These are phyloP conservation scores for Rhodomyrtus psidioides DNA, from an alignment of 441 rosid genomes.

Conservation along the genomic window DNA sequence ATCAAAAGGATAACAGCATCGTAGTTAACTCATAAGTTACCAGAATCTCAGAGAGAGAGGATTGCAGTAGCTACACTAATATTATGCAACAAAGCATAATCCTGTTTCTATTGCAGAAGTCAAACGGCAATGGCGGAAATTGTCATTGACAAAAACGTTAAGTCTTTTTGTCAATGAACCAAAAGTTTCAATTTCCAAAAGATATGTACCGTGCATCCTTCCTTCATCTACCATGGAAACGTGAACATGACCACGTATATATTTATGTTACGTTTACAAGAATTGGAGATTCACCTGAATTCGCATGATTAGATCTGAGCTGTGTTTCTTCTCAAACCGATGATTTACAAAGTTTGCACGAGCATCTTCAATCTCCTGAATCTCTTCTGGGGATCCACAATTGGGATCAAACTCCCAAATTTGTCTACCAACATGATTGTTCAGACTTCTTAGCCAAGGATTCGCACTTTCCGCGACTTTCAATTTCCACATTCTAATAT, in stretches of 20 bases:
- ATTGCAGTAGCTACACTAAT: neutral
- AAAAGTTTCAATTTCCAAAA: neutral
- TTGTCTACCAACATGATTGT: conserved; percentile 52
- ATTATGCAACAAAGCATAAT: neutral
- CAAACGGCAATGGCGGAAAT: neutral
- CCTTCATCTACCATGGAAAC: neutral
- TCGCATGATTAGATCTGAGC: conserved; percentile 17
- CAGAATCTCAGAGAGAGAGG: neutral
- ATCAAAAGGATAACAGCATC: neutral
- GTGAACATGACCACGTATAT: neutral
- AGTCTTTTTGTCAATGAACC: neutral
- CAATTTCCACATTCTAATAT: conserved; percentile 8
- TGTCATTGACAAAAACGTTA: neutral
- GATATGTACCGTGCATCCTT: neutral
- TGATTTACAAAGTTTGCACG: conserved; percentile 4
- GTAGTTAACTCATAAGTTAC: neutral
- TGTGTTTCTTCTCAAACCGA: conserved; percentile 21
- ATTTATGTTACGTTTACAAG: neutral
- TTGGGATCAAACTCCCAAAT: conserved; percentile 50
- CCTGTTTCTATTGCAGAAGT: neutral
- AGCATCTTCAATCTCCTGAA: conserved; percentile 10
- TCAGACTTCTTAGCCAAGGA: conserved; percentile 63
- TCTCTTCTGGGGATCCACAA: conserved; percentile 55
- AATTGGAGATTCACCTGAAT: conserved; percentile 7
- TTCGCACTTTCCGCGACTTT: conserved; percentile 67